Evolutionary conservation across 2,329 filamentous ascomycete species (phyloP), one percentile per base, ranked within the genome.

Genomic region (Talaromyces rugulosus): DNA sequence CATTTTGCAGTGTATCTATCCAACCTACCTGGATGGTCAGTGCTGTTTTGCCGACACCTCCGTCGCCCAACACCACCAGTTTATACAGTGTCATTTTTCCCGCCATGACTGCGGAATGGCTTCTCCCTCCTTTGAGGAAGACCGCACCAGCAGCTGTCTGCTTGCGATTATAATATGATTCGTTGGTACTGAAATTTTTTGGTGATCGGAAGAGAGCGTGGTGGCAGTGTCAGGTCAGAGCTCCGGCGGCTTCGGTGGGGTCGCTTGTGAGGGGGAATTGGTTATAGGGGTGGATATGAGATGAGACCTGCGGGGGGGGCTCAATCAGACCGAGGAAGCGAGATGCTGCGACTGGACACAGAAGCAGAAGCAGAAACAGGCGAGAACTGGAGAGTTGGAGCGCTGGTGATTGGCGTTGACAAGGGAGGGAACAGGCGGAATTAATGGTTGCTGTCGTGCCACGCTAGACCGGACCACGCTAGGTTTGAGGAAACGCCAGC

Each of bases 31-130:
- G 92, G 74, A 96, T 96, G 62, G 92, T 96, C 74, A 96, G 82
- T 72, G 92, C 92, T 58, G 92, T 96, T 80, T 96, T 96, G 70
- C 92, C 92, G 65, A 96, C 92, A 79, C 92, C 92, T 80, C 92
- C 92, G 76, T 96, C 92, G 71, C 92, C 93, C 67, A 96, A 82
- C 80, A 96, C 92, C 86, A 96, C 92, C 84, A 96, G 81, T 81
- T 96, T 96, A 83, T 96, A 96, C 77, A 96, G 81, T 74, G 92
- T 93, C 92, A 96, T 96, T 83, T 94, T 93, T 73, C 90, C 90
- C 80, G 91, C 88, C 91, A 95, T 95, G 77, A 73, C 82, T 73
- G 68, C 27, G n/a, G 44, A 28, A 53, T n/a, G 50, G 27, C 50
- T 31, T 53, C 50, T 31, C 31, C 50, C 50, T 51, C 36, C 50